phyloP scores from a whole-genome alignment of 257 asterid genomes.

The Plantago major region DNA sequence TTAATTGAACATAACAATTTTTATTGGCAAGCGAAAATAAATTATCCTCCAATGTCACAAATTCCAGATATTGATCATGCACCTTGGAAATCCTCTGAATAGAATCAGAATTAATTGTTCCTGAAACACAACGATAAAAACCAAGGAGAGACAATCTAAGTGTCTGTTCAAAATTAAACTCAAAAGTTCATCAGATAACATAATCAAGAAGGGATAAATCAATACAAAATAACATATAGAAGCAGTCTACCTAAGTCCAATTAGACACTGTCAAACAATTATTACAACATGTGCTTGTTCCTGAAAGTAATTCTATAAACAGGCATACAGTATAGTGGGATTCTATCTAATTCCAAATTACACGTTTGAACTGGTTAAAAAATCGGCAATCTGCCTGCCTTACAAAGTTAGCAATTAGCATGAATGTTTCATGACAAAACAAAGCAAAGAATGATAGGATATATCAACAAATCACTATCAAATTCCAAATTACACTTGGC shows the following conservation, averaged over 20 bases:
- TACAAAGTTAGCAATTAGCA: background rate
- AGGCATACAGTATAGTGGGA: too few relatives aligned
- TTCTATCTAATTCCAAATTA: too few relatives aligned
- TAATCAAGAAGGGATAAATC: background rate
- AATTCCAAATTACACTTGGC: too few relatives aligned
- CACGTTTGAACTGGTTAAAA: too few relatives aligned
- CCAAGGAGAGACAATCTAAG: conserved; percentile 2
- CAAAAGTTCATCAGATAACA: background rate
- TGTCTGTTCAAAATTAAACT: background rate
- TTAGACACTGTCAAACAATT: background rate
- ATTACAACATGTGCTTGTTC: too few relatives aligned
- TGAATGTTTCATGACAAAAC: background rate
- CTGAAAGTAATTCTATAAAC: too few relatives aligned
- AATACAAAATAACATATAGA: too few relatives aligned
- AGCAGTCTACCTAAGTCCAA: background rate
- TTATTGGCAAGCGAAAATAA: conserved; percentile 83
- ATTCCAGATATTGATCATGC: conserved; percentile 94
- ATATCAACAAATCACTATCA: too few relatives aligned
- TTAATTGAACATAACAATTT: conserved; percentile 83
- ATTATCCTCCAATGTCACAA: conserved; percentile 81
- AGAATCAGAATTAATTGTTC: conserved; percentile 71
- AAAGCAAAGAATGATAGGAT: background rate
- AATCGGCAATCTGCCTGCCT: background rate
- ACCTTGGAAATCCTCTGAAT: conserved; percentile 82
- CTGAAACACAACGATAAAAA: conserved; percentile 28